These are phyloP conservation scores for Pharus latifolius DNA, from an alignment of 176 grass and related monocot species.

Conservation along the genomic window DNA sequence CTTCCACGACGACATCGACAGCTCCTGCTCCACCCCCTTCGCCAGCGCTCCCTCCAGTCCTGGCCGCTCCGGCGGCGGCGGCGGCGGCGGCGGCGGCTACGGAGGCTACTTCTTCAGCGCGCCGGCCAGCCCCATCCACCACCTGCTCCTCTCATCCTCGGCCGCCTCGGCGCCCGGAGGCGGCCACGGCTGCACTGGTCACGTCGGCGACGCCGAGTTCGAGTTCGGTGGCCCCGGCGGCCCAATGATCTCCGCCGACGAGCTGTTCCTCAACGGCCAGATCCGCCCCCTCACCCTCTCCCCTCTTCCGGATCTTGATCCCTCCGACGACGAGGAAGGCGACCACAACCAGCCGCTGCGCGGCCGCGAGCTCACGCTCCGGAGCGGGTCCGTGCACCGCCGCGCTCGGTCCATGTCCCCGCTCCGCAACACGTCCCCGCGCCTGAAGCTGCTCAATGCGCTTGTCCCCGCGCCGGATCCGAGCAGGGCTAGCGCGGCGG, in stretches of 20 bases:
- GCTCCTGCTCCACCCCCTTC: slow-evolving; percentile 67
- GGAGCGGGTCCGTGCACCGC: slow-evolving; percentile 65
- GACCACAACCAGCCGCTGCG: background rate
- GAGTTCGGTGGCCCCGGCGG: slow-evolving; percentile 53
- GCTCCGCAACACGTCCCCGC: slow-evolving; percentile 51
- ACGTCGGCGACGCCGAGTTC: slow-evolving; percentile 49
- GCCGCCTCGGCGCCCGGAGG: background rate
- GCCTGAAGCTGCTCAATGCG: slow-evolving; percentile 51
- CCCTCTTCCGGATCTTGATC: slow-evolving; percentile 51
- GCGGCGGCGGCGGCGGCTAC: slow-evolving; percentile 34
- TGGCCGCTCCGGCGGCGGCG: slow-evolving; percentile 19
- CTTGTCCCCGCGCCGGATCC: slow-evolving; percentile 27
- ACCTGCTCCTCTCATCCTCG: slow-evolving; percentile 46
- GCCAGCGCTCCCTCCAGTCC: slow-evolving; percentile 67
- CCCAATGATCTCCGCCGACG: slow-evolving; percentile 87
- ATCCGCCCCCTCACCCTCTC: slow-evolving; percentile 82
- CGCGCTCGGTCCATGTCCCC: slow-evolving; percentile 86
- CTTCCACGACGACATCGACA: slow-evolving; percentile 51
- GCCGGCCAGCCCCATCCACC: slow-evolving; percentile 94
- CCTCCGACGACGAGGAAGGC: slow-evolving; percentile 29
- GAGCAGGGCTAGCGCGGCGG: background rate
- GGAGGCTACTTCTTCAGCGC: slow-evolving; percentile 93
- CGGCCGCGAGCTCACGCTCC: slow-evolving; percentile 40
- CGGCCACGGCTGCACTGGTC: background rate
- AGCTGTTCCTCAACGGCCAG: slow-evolving; percentile 93